Percentiles rank a stretch among this genome's conserved stretches.
phyloP scores from a whole-genome alignment of 1,139 yeast species.

The Diutina rugosa region DNA sequence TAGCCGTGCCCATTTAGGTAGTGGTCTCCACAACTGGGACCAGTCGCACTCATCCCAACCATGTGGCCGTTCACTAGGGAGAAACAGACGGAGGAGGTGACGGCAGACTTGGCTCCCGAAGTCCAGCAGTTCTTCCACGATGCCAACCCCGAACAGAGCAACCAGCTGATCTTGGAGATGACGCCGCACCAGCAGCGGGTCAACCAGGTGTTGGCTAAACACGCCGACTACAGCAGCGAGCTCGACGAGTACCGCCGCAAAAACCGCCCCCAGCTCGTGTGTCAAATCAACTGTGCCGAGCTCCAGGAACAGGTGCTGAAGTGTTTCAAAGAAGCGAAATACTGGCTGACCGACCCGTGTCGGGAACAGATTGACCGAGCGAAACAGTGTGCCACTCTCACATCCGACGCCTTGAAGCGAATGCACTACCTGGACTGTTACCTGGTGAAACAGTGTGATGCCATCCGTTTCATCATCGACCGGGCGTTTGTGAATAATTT shows the following conservation, averaged over 20 bases:
- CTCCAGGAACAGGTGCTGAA: constrained; percentile 24
- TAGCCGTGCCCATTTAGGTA: too few species aligned
- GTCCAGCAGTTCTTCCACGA: constrained; percentile 19
- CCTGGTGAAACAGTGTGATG: constrained; percentile 23
- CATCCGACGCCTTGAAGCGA: constrained; percentile 20
- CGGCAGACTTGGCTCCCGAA: constrained; percentile 12
- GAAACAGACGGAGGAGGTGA: background rate
- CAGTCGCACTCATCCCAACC: background rate
- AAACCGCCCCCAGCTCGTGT: constrained; percentile 14
- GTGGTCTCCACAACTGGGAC: background rate
- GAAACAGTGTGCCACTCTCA: constrained; percentile 21
- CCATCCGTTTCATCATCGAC: constrained; percentile 25
- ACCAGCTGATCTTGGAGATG: constrained; percentile 12
- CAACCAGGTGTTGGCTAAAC: constrained; percentile 13
- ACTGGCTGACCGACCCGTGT: constrained; percentile 16
- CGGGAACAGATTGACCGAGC: constrained; percentile 15
- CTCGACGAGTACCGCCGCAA: constrained; percentile 20
- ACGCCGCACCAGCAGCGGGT: constrained; percentile 17
- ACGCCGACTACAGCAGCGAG: constrained; percentile 13
- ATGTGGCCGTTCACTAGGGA: constrained; percentile 2
- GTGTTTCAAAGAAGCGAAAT: constrained; percentile 23
- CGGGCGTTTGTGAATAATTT: constrained; percentile 23
- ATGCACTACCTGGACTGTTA: constrained; percentile 29
- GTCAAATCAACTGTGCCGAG: constrained; percentile 29
- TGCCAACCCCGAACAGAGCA: constrained; percentile 18